Conservation (phyloP, 2,329 filamentous ascomycete species). For the Fusarium drepaniforme region DNA sequence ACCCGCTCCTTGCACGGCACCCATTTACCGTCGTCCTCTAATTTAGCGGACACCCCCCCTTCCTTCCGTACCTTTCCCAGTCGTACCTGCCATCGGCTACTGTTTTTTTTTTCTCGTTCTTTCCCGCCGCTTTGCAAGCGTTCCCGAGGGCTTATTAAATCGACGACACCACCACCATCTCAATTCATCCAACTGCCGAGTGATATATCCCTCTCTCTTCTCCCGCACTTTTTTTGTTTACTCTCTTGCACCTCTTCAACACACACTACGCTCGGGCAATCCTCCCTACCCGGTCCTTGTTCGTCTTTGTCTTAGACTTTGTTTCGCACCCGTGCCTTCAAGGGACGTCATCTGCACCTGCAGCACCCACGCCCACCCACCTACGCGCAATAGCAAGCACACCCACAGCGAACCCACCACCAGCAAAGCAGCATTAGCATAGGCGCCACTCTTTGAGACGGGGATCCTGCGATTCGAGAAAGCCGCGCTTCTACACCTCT, state of each 20-base stretch:
- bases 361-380: conserved; percentile 26
- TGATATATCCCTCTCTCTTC: conserved; percentile 17
- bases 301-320: conserved; percentile 33
- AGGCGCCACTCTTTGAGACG: conserved; percentile 41
- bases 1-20: conserved; percentile 45
- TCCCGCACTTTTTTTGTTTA: conserved; percentile 19
- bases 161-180: conserved; percentile 12
- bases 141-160: conserved; percentile 34
- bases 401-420: conserved; percentile 35
- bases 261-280: conserved; percentile 3
- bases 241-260: conserved; percentile 13
- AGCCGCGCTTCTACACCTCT: conserved; percentile 36
- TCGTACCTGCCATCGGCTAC: conserved; percentile 7
- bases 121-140: conserved; percentile 25
- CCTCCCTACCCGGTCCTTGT: conserved; percentile 24
- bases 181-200: conserved; percentile 3
- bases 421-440: conserved; percentile 31
- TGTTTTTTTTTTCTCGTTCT: conserved; percentile 27
- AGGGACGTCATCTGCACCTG: conserved; percentile 46
- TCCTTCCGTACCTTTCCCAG: conserved; percentile 35
- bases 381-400: conserved; percentile 33
- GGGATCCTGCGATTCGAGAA: conserved; percentile 38
- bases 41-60: conserved; percentile 40
- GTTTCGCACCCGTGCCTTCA: conserved; percentile 33
- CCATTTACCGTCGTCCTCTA: conserved; percentile 34